Conservation (phyloP, 768 basidiomycete species). For the Amanita thiersii region DNA sequence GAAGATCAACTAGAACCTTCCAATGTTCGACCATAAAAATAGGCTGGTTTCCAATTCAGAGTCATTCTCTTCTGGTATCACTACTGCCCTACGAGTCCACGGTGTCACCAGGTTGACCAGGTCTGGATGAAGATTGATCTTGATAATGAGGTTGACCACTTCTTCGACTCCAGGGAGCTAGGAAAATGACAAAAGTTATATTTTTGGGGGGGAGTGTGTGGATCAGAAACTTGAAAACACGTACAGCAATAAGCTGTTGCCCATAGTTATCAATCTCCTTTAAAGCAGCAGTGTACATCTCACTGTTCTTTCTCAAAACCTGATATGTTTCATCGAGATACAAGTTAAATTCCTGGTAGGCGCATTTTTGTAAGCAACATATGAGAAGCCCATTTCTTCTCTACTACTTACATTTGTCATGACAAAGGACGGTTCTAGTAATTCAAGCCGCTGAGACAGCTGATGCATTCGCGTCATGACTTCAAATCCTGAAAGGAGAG, state of each 20-base stretch:
- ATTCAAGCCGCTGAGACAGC: no score
- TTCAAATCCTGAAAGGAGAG: no score
- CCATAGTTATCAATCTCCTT: neutral
- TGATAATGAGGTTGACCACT: neutral
- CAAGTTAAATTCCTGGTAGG: neutral
- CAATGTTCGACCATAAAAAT: no score
- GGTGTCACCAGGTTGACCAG: conserved; percentile 3
- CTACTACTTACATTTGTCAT: neutral
- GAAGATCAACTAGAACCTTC: no score
- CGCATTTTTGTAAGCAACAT: neutral
- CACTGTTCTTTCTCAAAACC: neutral
- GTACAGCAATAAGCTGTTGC: neutral
- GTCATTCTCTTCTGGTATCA: no score
- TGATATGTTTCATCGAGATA: conserved; percentile 1
- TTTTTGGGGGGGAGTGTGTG: no score
- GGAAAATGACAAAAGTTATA: neutral
- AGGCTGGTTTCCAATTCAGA: no score
- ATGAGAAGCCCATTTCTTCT: neutral
- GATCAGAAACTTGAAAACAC: neutral
- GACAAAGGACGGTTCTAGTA: no score
- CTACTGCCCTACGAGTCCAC: no score
- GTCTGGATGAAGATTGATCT: neutral
- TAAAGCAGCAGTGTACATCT: neutral
- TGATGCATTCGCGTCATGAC: no score
- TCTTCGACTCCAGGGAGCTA: neutral